Conservation (phyloP, 179 eudicot species). For the Camellia oleifera region DNA sequence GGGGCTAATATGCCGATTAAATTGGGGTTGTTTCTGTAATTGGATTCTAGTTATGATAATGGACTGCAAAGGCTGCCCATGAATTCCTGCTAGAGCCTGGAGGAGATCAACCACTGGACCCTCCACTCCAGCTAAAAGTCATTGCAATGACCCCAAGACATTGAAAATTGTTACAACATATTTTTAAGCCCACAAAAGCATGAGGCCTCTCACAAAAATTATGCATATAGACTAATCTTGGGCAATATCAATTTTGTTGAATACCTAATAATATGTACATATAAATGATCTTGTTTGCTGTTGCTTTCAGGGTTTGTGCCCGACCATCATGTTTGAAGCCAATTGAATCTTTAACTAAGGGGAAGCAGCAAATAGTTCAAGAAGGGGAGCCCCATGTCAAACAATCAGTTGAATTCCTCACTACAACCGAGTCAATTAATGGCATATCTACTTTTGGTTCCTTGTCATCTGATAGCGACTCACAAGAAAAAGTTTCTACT, state of each 20-base stretch:
- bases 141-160: too few species aligned
- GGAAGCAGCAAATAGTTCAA: constrained; percentile 16
- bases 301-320: constrained; percentile 50
- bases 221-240: neutral
- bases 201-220: neutral
- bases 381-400: constrained; percentile 18
- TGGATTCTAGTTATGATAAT: too few species aligned
- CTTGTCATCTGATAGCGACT: constrained; percentile 10
- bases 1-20: too few species aligned
- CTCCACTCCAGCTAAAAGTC: too few species aligned
- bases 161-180: too few species aligned
- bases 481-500: constrained; percentile 15
- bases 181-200: too few species aligned
- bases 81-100: too few species aligned
- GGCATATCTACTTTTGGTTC: constrained; percentile 8
- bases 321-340: constrained; percentile 50
- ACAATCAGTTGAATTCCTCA: constrained; percentile 20
- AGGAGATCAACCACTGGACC: too few species aligned
- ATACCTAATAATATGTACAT: too few species aligned
- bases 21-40: too few species aligned
- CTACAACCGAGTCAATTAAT: constrained; percentile 13
- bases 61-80: too few species aligned
- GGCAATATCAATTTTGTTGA: neutral
- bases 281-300: neutral
- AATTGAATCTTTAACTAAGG: constrained; percentile 29